phyloP scores from a whole-genome alignment of 345 rosid species.

The Aurinia saxatilis region DNA sequence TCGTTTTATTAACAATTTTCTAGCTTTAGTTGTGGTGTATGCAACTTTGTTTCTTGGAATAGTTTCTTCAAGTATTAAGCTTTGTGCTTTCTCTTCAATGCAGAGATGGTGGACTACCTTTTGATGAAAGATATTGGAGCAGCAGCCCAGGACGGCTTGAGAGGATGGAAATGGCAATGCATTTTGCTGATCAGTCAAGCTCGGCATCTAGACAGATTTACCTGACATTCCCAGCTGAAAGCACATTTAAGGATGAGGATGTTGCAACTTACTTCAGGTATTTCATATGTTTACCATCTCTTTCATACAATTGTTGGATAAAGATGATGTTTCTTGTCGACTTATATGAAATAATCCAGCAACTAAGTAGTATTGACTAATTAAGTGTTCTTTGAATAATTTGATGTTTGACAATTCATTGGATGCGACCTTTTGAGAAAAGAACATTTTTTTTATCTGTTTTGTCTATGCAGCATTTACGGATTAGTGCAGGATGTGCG shows the following conservation, averaged over 20 bases:
- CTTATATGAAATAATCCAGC: neutral
- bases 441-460: neutral
- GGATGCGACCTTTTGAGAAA: neutral
- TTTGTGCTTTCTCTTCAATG: neutral
- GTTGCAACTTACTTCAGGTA: conserved; percentile 93
- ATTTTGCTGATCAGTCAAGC: conserved; percentile 56
- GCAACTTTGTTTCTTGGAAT: neutral
- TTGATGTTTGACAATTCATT: neutral
- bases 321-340: neutral
- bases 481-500: conserved; percentile 98
- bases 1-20: neutral
- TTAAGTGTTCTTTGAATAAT: neutral
- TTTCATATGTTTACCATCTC: neutral
- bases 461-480: conserved; percentile 45
- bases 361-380: neutral
- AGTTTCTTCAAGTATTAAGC: neutral
- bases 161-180: conserved; percentile 44
- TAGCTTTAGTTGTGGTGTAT: neutral
- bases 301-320: neutral
- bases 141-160: conserved; percentile 46
- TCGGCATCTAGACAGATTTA: conserved; percentile 83
- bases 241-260: conserved; percentile 90
- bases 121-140: conserved; percentile 53
- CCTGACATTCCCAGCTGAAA: conserved; percentile 94
- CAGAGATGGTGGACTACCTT: conserved; percentile 34